Percentiles rank a stretch among this genome's conserved stretches.
These are phyloP conservation scores for Solanum arcanum DNA, from an alignment of 257 asterid genomes.

Conservation along the genomic window DNA sequence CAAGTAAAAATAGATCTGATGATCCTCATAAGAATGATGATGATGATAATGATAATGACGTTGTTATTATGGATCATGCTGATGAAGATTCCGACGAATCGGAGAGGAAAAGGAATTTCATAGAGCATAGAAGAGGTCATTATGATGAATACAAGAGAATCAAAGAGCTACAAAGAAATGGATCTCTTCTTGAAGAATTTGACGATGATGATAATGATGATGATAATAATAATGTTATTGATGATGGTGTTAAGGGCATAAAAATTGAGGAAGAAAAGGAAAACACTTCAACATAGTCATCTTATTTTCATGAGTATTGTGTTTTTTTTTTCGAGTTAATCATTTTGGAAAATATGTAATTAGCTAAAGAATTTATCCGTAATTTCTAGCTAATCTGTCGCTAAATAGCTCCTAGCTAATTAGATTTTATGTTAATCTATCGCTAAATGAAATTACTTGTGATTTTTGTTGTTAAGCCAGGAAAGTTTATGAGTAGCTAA, in stretches of 20 bases:
- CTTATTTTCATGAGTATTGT: neutral
- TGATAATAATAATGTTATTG: neutral
- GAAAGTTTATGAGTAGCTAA: too few species aligned
- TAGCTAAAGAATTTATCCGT: too few species aligned
- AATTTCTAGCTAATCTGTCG: too few species aligned
- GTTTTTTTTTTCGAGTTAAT: neutral
- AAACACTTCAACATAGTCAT: neutral
- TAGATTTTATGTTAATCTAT: too few species aligned
- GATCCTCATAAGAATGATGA: neutral
- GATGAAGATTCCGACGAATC: neutral
- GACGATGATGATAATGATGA: neutral
- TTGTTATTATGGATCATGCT: neutral
- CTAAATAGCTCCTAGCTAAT: too few species aligned
- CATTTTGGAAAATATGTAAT: neutral
- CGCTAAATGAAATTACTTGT: too few species aligned
- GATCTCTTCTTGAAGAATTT: neutral
- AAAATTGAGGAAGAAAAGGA: neutral
- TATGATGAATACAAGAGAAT: conserved; percentile 2
- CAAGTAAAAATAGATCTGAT: neutral
- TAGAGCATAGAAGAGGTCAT: neutral
- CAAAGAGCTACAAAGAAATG: neutral
- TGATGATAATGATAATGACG: neutral
- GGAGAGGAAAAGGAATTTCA: neutral
- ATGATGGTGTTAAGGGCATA: neutral
- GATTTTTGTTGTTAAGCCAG: too few species aligned